phyloP scores from a whole-genome alignment of 768 basidiomycete genomes.

The Exsudoporus frostii region DNA sequence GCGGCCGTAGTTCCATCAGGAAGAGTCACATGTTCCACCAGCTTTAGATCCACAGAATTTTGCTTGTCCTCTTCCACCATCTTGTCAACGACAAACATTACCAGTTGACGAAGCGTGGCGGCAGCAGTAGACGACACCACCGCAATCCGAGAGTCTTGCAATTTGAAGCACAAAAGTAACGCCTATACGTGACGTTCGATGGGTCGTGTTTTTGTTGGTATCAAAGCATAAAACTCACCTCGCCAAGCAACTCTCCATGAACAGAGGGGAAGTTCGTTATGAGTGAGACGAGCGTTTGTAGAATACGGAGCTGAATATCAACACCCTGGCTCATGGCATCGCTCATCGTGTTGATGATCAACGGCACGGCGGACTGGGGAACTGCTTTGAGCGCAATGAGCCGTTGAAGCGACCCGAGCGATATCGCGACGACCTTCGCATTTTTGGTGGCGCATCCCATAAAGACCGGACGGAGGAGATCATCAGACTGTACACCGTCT shows the following conservation, averaged over 20 bases:
- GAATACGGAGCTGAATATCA: slow-evolving; percentile 91
- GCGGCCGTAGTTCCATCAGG: slow-evolving; percentile 64
- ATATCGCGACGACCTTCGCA: slow-evolving; percentile 90
- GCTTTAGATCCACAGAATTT: slow-evolving; percentile 23
- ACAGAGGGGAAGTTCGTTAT: slow-evolving; percentile 85
- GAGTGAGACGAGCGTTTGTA: slow-evolving; percentile 89
- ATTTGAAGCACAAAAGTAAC: slow-evolving; percentile 87
- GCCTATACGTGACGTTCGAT: slow-evolving; percentile 49
- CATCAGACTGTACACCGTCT: slow-evolving; percentile 80
- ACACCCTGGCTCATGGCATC: slow-evolving; percentile 92
- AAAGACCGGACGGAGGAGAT: slow-evolving; percentile 82
- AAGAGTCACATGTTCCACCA: slow-evolving; percentile 45
- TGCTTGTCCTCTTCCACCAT: slow-evolving; percentile 73
- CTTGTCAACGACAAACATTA: slow-evolving; percentile 98
- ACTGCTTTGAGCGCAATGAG: slow-evolving; percentile 86
- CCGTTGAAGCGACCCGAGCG: slow-evolving; percentile 86
- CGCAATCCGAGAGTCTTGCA: slow-evolving; percentile 93
- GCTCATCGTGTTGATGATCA: slow-evolving; percentile 80
- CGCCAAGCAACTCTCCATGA: slow-evolving; percentile 75
- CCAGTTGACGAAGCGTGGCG: slow-evolving; percentile 90
- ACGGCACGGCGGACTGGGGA: slow-evolving; percentile 70
- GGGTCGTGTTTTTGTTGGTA: background rate
- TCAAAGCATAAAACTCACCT: slow-evolving; percentile 50
- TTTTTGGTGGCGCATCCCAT: slow-evolving; percentile 94
- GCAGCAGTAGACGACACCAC: slow-evolving; percentile 98